Percentiles rank a stretch among this genome's conserved stretches.
Evolutionary conservation across 371 early-diverging fungal species (phyloP).

Genomic region (Saksenaea oblongispora): DNA sequence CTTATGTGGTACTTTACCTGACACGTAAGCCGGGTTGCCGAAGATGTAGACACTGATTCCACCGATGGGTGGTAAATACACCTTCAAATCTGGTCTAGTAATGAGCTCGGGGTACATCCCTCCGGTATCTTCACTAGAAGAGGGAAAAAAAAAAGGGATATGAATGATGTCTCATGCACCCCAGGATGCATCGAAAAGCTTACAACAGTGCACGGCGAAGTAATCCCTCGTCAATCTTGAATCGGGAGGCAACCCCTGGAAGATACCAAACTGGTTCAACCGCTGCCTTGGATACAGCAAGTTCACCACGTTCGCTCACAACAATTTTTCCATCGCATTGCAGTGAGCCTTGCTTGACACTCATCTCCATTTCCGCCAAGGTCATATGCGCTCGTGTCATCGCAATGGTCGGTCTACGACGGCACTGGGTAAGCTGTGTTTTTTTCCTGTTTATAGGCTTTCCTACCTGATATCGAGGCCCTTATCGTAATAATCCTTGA

Average conservation of each 20-base stretch:
- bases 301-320: slow-evolving; percentile 75
- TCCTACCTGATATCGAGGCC: slow-evolving; percentile 81
- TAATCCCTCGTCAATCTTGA: slow-evolving; percentile 84
- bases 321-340: slow-evolving; percentile 84
- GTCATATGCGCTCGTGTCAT: slow-evolving; percentile 95
- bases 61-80: slow-evolving; percentile 95
- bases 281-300: slow-evolving; percentile 92
- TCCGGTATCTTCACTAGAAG: slow-evolving; percentile 60
- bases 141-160: background rate
- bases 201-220: slow-evolving; percentile 86
- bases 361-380: slow-evolving; percentile 86
- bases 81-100: slow-evolving; percentile 91
- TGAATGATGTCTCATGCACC: background rate
- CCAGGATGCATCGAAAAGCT: slow-evolving; percentile 19
- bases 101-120: slow-evolving; percentile 98
- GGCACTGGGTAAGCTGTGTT: background rate
- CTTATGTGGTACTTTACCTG: slow-evolving; percentile 34
- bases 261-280: slow-evolving; percentile 97
- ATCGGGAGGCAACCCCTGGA: slow-evolving; percentile 90
- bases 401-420: slow-evolving; percentile 84
- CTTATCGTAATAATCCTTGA: slow-evolving; percentile 59
- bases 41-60: slow-evolving; percentile 94
- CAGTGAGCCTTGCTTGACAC: slow-evolving; percentile 65
- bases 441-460: background rate
- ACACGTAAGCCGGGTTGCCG: slow-evolving; percentile 81